Evolutionary conservation across 495 filamentous ascomycete species (phyloP), one percentile per base, ranked within the genome.

Genomic region (Bombardia bombarda): DNA sequence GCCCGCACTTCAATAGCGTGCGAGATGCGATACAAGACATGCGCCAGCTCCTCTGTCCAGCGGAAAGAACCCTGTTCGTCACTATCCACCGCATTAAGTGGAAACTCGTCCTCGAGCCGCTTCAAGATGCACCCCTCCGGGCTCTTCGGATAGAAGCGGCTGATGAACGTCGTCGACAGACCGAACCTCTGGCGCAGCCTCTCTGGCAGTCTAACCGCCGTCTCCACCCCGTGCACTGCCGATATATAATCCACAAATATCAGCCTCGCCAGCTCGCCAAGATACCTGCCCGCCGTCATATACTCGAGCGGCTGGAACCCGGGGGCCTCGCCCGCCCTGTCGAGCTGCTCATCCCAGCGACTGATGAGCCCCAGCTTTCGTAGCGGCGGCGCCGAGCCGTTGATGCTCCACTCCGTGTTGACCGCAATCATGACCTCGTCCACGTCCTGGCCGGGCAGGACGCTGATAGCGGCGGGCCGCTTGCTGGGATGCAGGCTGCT

Each of bases 271-370:
- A 93, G 70, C 66, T 90, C 87, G 34, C 87, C 87, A 13, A 93
- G 72, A 55, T 93, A 93, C 14, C 86, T 73, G 1, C 87, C 87
- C 14, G 83, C 76, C 1, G 85, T 88, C 84, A 93, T 87, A 58
- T 90, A 89, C 61, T 93, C 87, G 42, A 90, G 80, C 1, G 87
- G 87, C 53, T 90, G 85, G 53, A 90, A 90, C 0, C 86, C 87
- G 0, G 86, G 85, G 1, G 73, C 73, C 52, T 85, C 78, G 53
- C 80, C 79, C 9, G 75, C 74, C 7, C 49, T 51, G 47, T 89
- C 84, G 12, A 93, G 68, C 42, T 70, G 61, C 2, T 59, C 46
- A 51, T 93, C 87, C 86, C 86, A 90, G 38, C 70, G 72, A 8
- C 78, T 89, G 32, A 80, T 74, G 18, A 87, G 66, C 12, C 78